Conservation (phyloP, 1,139 yeast species). For the Lipomyces yarrowii region DNA sequence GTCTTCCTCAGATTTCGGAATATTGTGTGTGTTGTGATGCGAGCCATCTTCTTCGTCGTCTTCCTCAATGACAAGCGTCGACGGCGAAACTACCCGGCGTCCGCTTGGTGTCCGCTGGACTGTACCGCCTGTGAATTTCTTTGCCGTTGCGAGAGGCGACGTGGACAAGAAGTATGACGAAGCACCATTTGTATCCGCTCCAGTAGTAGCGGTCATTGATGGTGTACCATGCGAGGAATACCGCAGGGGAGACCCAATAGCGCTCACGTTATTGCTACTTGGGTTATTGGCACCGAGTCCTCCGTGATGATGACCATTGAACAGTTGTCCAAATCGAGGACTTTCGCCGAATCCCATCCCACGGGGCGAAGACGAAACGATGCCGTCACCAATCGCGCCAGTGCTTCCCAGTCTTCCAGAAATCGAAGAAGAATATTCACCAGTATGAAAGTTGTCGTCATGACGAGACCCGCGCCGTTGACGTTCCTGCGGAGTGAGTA, state of each 20-base stretch:
- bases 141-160: constrained; percentile 1
- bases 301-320: constrained; percentile 9
- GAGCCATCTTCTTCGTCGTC: constrained; percentile 10
- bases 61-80: constrained; percentile 4
- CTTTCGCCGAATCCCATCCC: constrained; percentile 9
- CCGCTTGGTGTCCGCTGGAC: constrained; percentile 4
- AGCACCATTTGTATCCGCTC: constrained; percentile 3
- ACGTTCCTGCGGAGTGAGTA: constrained; percentile 77
- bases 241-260: constrained; percentile 27
- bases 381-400: constrained; percentile 17
- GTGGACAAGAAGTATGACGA: constrained; percentile 5
- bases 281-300: constrained; percentile 6
- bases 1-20: constrained; percentile 4
- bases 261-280: not conserved
- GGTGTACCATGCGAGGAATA: constrained; percentile 9
- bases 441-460: constrained; percentile 11
- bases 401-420: constrained; percentile 1
- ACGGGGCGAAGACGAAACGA: constrained; percentile 11
- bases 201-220: not conserved
- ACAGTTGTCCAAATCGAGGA: constrained; percentile 28
- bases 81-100: not conserved
- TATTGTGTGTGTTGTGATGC: not conserved
- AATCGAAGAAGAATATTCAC: constrained; percentile 12
- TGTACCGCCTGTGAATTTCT: not conserved
- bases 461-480: constrained; percentile 50